Base-by-base conservation (phyloP, 257 asterid species). In the Solanum sitiens region DNA sequence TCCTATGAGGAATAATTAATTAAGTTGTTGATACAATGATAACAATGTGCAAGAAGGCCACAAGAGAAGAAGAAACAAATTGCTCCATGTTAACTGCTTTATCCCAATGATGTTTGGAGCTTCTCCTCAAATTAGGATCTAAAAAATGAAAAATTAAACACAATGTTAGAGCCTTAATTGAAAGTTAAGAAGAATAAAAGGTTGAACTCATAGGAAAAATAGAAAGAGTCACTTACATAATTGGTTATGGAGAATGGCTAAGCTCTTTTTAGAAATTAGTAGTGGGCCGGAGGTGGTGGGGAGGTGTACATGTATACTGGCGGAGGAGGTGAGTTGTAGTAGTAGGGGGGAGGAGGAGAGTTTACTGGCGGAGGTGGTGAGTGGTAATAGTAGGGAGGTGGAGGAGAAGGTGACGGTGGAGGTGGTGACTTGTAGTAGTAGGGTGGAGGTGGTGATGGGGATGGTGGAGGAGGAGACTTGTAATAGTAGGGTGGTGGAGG, bases 281-380 rank as follows among this genome's bases (percentile, higher is more conserved):
- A 85, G 32, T 77, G 68, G 32, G 74, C 68, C 14, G 90, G 88
- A 21, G 90, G 89, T 30, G 90, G 90, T 33, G 90, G 89, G 35
- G 90, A 89, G 27, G 88, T 45, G 37, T 89, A 89, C 7, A 63
- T 67, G 84, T 86, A 89, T 59, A 32, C 84, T 13, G 89, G 89
- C 37, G 89, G 87, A 70, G 89, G 87, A 30, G 87, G 40, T 71
- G 84, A 70, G 23, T 40, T 33, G 84, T 87, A 83, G 44, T 83
- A 71, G 83, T 87, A 82, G 3, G 87, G 84, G 44, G 87, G 65
- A 3, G 83, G 83, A 67, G 88, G 90, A 7, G 88, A 85, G 7
- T 27, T 72, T 0, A 82, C 18, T 37, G 82, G 82, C 37, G 82
- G 82, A 11, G 82, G 50, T 37, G 82, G 82, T 11, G 82, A 74